Conservation (phyloP, 495 filamentous ascomycete species). For the Aspergillus cavernicola region DNA sequence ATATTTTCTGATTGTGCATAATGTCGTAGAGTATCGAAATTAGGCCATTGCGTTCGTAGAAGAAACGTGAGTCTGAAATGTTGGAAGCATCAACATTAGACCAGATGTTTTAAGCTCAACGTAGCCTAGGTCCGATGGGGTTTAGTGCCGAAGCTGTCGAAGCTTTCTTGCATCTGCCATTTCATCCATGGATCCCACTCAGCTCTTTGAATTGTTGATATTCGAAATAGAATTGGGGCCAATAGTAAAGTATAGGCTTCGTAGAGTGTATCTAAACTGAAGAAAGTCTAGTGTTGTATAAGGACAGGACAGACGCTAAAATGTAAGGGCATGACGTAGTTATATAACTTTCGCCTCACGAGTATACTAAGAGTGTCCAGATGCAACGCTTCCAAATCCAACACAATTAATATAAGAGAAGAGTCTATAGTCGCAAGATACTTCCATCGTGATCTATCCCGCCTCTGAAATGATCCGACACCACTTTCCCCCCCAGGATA, state of each 20-base stretch:
- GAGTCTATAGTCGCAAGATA: conserved; percentile 35
- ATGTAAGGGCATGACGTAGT: no score
- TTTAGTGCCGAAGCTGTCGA: conserved; percentile 19
- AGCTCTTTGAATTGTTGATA: neutral
- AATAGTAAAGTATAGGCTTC: no score
- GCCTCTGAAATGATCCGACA: conserved; percentile 67
- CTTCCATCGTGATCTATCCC: conserved; percentile 37
- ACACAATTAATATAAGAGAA: no score
- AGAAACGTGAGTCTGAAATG: neutral
- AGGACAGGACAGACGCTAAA: no score
- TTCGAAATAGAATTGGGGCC: no score
- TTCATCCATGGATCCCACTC: neutral
- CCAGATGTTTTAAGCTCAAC: neutral
- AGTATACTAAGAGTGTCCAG: no score
- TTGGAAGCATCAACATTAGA: neutral
- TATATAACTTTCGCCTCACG: no score
- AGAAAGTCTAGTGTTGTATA: no score
- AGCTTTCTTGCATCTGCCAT: neutral
- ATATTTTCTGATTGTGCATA: conserved; percentile 23
- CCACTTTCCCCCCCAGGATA: conserved; percentile 64
- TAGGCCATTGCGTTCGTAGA: neutral
- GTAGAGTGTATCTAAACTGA: no score
- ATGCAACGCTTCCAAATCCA: no score
- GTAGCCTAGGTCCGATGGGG: conserved; percentile 20
- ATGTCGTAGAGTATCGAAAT: neutral